Base-by-base conservation (phyloP, 2,329 filamentous ascomycete genomes). In the Nothopassalora personata region DNA sequence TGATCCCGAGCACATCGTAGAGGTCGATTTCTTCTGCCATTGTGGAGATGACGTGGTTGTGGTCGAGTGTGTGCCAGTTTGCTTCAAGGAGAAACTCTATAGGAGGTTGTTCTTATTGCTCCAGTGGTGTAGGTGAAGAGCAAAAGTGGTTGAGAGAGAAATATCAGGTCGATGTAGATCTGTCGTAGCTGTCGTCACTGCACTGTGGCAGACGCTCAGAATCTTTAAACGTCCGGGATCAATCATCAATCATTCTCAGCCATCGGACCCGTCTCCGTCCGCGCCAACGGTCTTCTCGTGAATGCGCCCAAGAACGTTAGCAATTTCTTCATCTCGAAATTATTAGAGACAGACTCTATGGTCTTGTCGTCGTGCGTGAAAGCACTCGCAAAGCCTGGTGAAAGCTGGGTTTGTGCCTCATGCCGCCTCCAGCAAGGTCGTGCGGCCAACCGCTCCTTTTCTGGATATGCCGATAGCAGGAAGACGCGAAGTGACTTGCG, bases 1-100 rank as follows among this genome's bases (percentile, higher is more conserved):
- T 80, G 68, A 97, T 83, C 60, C 85, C 88, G 62, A 97, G 85
- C 68, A 96, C 81, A 78, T 87, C 92, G 68, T 87, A 87, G 69
- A 87, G 80, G 71, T 87, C 83, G 63, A 80, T 68, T 64, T 85
- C 82, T 64, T 80, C 81, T 46, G 64, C 63, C 60, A 62, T 67
- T 67, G 67, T 70, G 59, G 11, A 54, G 45, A 36, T 54, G 36
- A 23, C 2, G 19, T 30, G 54, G 46, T 43, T 9, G 27, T 48
- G 46, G 46, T 23, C 23, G 23, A 23, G 23, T 23, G 23, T 23
- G 23, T 23, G 23, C 23, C 23, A 23, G 23, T 23, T 3, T 23
- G 23, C 23, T 23, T 23, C 23, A 23, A 23, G 23, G 23, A 23
- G 23, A 23, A 3, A 23, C 23, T 23, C 23, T 23, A 23, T 23